phyloP scores from a whole-genome alignment of 768 basidiomycete genomes.

The Russula olivacea region DNA sequence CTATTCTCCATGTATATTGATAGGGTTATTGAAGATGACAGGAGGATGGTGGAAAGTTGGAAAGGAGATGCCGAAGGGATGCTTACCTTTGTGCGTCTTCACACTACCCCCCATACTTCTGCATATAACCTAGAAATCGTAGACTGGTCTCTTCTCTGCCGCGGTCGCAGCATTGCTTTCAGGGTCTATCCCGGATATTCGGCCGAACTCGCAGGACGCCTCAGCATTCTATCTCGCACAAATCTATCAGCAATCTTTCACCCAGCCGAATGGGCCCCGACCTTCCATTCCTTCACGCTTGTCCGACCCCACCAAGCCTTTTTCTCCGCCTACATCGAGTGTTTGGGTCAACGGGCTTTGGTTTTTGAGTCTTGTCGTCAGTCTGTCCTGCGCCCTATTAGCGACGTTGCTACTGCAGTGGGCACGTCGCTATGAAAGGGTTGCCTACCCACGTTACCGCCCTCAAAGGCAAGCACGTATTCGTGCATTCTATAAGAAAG shows the following conservation, averaged over 20 bases:
- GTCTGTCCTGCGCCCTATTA: slow-evolving; percentile 39
- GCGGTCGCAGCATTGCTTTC: slow-evolving; percentile 15
- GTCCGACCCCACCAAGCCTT: slow-evolving; percentile 4
- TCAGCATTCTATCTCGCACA: background rate
- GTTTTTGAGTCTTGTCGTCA: slow-evolving; percentile 36
- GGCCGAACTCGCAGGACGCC: background rate
- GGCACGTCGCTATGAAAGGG: slow-evolving; percentile 36
- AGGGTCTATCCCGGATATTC: slow-evolving; percentile 8
- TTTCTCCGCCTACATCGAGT: slow-evolving; percentile 29
- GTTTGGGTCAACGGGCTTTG: slow-evolving; percentile 39
- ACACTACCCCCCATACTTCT: background rate
- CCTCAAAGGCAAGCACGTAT: slow-evolving; percentile 36
- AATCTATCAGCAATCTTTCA: slow-evolving; percentile 1
- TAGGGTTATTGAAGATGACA: slow-evolving; percentile 9
- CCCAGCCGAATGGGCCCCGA: background rate
- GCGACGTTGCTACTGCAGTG: slow-evolving; percentile 48
- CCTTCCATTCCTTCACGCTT: background rate
- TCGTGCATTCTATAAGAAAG: slow-evolving; percentile 35
- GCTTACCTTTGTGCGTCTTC: slow-evolving; percentile 11
- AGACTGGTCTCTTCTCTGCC: slow-evolving; percentile 22
- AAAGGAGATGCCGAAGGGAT: slow-evolving; percentile 20
- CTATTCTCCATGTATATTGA: slow-evolving; percentile 18
- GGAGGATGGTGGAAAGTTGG: slow-evolving; percentile 11
- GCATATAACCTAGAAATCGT: background rate
- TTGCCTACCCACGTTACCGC: slow-evolving; percentile 29